These are phyloP conservation scores for Populus tremula DNA, from an alignment of 345 rosid species.

Conservation along the genomic window DNA sequence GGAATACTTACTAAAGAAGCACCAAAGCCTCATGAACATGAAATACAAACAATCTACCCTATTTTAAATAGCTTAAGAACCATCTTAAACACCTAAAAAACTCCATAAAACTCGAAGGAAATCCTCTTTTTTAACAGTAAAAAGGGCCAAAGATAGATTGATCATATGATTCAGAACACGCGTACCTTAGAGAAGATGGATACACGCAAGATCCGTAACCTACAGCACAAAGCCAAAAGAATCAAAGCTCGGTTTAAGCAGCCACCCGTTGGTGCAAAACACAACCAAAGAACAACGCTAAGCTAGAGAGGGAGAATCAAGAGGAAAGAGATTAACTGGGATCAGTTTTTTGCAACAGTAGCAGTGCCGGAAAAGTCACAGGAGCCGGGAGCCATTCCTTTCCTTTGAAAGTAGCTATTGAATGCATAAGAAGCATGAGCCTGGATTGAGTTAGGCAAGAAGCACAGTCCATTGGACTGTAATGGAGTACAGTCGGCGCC, in stretches of 20 bases:
- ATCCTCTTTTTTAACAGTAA: background rate
- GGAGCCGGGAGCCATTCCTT: constrained; percentile 66
- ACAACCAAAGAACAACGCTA: background rate
- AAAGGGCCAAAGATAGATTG: background rate
- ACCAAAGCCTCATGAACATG: background rate
- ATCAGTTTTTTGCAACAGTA: constrained; percentile 58
- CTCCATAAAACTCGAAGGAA: background rate
- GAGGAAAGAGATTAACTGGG: constrained; percentile 46
- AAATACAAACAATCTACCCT: background rate
- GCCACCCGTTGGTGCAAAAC: background rate
- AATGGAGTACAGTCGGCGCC: constrained; percentile 75
- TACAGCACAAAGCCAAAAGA: constrained; percentile 19
- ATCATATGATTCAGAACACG: background rate
- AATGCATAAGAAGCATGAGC: constrained; percentile 84
- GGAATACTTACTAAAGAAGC: background rate
- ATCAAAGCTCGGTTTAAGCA: background rate
- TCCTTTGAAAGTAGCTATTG: constrained; percentile 70
- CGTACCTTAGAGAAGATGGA: constrained; percentile 64
- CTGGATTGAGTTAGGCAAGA: constrained; percentile 60
- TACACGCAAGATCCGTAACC: constrained; percentile 86
- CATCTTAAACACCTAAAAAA: background rate
- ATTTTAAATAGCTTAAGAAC: background rate
- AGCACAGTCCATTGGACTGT: constrained; percentile 52
- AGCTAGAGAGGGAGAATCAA: background rate
- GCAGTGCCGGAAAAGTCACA: constrained; percentile 81